These are phyloP conservation scores for Tetrapisispora arboricola DNA, from an alignment of 805 yeast species.

Conservation along the genomic window DNA sequence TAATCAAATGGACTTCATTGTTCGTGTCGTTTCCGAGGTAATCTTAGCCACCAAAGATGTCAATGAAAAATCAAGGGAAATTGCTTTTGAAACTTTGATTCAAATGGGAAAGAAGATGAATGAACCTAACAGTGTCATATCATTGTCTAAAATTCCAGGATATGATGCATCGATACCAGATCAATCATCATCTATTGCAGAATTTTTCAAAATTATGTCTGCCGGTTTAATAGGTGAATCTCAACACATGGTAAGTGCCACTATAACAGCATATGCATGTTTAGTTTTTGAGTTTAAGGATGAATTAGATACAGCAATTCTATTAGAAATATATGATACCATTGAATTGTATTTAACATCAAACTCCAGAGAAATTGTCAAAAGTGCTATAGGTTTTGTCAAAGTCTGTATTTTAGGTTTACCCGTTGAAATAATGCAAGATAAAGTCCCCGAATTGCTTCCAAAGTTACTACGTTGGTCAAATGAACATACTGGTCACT, in stretches of 20 bases:
- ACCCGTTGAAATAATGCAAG: constrained; percentile 64
- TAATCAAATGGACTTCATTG: constrained; percentile 63
- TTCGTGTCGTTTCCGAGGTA: constrained; percentile 74
- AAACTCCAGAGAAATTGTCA: constrained; percentile 85
- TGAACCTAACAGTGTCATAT: constrained; percentile 54
- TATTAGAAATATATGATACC: constrained; percentile 71
- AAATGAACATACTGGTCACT: constrained; percentile 91
- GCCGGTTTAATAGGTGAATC: constrained; percentile 94
- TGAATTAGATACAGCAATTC: constrained; percentile 45
- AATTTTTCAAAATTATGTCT: constrained; percentile 83
- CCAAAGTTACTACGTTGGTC: constrained; percentile 81
- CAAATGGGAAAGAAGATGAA: constrained; percentile 74
- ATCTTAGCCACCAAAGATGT: constrained; percentile 85
- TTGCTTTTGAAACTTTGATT: constrained; percentile 65
- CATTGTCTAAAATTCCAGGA: constrained; percentile 56
- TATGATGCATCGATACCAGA: constrained; percentile 54
- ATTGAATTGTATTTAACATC: constrained; percentile 86
- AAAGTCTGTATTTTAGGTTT: constrained; percentile 78
- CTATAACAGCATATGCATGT: constrained; percentile 82
- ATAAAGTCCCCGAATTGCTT: constrained; percentile 55
- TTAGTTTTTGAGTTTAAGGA: constrained; percentile 77
- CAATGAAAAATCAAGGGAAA: constrained; percentile 82
- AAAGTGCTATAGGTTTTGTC: constrained; percentile 87
- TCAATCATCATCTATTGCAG: constrained; percentile 56
- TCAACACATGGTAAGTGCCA: constrained; percentile 95